These are phyloP conservation scores for Fusarium newnesense DNA, from an alignment of 2,329 filamentous ascomycete genomes.

Conservation along the genomic window DNA sequence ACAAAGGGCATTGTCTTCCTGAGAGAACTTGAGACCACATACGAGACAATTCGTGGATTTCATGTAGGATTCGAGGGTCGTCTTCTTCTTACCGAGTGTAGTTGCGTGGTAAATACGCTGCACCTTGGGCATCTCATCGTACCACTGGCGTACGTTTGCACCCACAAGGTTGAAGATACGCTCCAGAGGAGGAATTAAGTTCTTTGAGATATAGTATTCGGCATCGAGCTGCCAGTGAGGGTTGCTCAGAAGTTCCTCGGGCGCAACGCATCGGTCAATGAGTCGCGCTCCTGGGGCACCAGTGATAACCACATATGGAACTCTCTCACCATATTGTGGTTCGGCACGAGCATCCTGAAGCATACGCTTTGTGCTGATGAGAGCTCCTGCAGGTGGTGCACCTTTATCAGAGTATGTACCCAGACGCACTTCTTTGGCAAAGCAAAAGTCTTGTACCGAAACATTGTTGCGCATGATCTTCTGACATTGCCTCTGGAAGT, in stretches of 20 bases:
- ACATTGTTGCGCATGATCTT: slow-evolving; percentile 93
- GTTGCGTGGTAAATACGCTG: slow-evolving; percentile 69
- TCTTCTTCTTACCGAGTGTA: slow-evolving; percentile 58
- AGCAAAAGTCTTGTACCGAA: slow-evolving; percentile 95
- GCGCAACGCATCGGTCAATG: slow-evolving; percentile 89
- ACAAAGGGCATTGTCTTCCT: slow-evolving; percentile 62
- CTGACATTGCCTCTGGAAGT: slow-evolving; percentile 88
- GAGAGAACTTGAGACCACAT: slow-evolving; percentile 60
- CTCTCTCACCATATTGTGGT: slow-evolving; percentile 93
- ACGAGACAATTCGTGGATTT: slow-evolving; percentile 80
- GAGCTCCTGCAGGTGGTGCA: slow-evolving; percentile 83
- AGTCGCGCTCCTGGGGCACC: slow-evolving; percentile 87
- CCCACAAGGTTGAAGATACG: slow-evolving; percentile 97
- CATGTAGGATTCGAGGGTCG: slow-evolving; percentile 95
- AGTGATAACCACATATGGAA: slow-evolving; percentile 92
- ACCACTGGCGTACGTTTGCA: slow-evolving; percentile 91
- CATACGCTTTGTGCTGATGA: slow-evolving; percentile 89
- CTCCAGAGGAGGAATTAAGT: slow-evolving; percentile 92
- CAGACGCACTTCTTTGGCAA: slow-evolving; percentile 89
- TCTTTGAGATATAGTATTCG: slow-evolving; percentile 97
- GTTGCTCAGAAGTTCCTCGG: slow-evolving; percentile 81
- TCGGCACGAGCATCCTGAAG: slow-evolving; percentile 85
- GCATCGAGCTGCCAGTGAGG: slow-evolving; percentile 85
- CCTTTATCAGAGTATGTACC: slow-evolving; percentile 85
- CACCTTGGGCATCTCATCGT: slow-evolving; percentile 95